Evolutionary conservation across 208 protist species (phyloP), one percentile per base, ranked within the genome.

Genomic region (Leishmania aethiopica): DNA sequence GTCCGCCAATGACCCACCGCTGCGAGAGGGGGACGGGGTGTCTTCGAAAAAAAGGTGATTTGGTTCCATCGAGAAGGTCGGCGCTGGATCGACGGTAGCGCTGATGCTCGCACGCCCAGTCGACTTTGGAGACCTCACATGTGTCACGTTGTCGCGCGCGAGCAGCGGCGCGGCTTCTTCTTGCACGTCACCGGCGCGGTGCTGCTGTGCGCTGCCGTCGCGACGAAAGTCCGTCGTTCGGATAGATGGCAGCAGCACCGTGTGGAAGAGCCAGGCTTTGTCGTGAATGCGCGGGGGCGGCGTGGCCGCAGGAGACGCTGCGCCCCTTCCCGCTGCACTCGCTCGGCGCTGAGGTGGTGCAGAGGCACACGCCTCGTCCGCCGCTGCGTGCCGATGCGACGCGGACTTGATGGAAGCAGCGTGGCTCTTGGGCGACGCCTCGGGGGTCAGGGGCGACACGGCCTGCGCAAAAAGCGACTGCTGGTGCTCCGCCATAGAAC

Each of bases 31-130:
- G 13, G 40, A 47, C 22, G 75, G 15, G 2, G 57, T 59, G 42
- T 78, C 75, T 15, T 40, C 40, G 40, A 78, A 78, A 17, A 78
- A 78, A 13, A 78, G 57, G 3, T 32, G 75, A 64, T 78, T 66
- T 4, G 57, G 19, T 40, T 42, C 53, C 55, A 78, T 28, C 25
- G 3, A 67, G 51, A 78, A 19, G 6, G 32, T 10, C 53, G 57
- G 37, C 22, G 35, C 17, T 1, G 51, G 73, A 5, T 57, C 73
- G 15, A 22, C 35, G 28, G 15, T 5, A 42, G 35, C 42, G 53
- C 32, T 13, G 45, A 8, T 57, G 73, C 47, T n/a, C 17, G 51
- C 35, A 51, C 7, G n/a, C 51, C 11, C n/a, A 1, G 22, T 51
- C 51, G 53, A 59, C 7, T 77, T 37, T 25, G 73, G 73, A 35